Percentiles rank a stretch among this genome's conserved stretches.
These are phyloP conservation scores for Solanum pinnatisectum DNA, from an alignment of 257 asterid species.

Conservation along the genomic window DNA sequence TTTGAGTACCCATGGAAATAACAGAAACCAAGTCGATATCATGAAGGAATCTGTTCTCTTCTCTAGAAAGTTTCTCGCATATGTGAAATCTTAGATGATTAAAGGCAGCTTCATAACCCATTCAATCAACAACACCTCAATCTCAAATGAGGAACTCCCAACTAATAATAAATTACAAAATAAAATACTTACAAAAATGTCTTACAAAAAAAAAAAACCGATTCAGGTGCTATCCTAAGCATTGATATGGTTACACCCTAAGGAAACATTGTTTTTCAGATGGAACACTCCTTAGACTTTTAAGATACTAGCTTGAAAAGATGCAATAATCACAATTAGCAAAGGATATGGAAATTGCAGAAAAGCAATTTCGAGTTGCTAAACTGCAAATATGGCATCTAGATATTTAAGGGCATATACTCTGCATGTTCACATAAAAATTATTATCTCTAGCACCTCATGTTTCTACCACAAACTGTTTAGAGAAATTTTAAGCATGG, in stretches of 20 bases:
- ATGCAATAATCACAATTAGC: neutral
- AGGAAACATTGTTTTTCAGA: neutral
- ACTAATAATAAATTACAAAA: neutral
- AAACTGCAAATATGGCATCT: neutral
- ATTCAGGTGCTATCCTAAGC: neutral
- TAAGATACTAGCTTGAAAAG: neutral
- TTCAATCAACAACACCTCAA: neutral
- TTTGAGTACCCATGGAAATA: neutral
- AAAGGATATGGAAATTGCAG: neutral
- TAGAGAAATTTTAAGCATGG: neutral
- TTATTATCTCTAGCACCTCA: neutral
- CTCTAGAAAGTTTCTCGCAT: neutral
- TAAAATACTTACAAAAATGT: neutral
- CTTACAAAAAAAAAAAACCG: neutral
- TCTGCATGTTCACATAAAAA: neutral
- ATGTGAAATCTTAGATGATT: neutral
- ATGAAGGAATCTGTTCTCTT: neutral
- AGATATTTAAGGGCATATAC: neutral
- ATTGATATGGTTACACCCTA: neutral
- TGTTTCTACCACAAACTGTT: neutral
- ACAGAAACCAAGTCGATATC: neutral
- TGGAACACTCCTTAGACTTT: neutral
- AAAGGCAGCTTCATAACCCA: neutral
- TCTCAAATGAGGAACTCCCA: neutral
- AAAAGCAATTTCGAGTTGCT: neutral